Base-by-base conservation (phyloP, 371 early-diverging fungal genomes). In the Cokeromyces recurvatus region DNA sequence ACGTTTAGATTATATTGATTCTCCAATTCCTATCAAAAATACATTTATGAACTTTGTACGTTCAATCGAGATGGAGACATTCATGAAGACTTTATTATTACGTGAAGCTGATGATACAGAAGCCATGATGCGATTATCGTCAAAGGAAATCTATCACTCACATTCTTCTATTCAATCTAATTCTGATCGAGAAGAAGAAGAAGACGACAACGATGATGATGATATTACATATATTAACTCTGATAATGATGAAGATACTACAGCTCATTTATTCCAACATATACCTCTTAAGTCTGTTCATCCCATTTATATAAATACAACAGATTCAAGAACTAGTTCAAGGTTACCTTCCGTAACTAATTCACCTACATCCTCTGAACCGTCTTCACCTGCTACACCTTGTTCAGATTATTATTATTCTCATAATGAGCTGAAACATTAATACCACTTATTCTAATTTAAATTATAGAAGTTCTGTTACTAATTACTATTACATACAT, bases 331-430 rank as follows among this genome's bases (percentile, higher is more conserved):
- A 43, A 36, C 40, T 38, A 14, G 22, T 51, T 20, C 16, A 10
- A 32, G 35, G 22, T 32, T 45, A 19, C 32, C 36, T 3, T 62
- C 64, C 1, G 41, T 50, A 12, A 38, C 54, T 17, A 53, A 57
- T 9, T 57, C 69, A n/a, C 57, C 66, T 12, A 53, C 51, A 15
- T 50, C 39, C 16, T 62, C 63, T 22, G 66, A 53, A 16, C 66
- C 66, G 32, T 47, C 54, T 14, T 65, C 66, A n/a, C 69, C 69
- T n/a, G 31, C 47, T 4, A 65, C 65, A 15, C 65, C 65, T 17
- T 60, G 54, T 46, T 52, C 60, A 3, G 43, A n/a, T n/a, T n/a
- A 36, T 15, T 19, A 14, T 3, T 50, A 35, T 43, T 21, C 27
- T 10, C 37, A 50, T 34, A 22, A 35, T 16, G 35, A 34, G 19